Evolutionary conservation across 106 monocot genomes (phyloP).

Genomic region (Phalaenopsis equestris): DNA sequence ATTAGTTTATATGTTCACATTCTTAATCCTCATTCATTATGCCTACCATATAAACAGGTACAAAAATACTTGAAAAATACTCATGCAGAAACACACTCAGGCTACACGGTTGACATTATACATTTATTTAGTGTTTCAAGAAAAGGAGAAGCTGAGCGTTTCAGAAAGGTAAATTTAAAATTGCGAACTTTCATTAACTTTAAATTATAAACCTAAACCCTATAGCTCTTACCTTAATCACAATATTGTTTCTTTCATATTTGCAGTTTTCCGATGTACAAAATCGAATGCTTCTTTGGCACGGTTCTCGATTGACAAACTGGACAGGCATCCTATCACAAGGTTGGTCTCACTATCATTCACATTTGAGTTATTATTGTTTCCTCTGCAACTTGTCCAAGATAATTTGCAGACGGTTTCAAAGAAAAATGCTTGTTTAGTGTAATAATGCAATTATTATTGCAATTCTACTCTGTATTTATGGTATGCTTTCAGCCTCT

Average conservation of each 20-base stretch:
- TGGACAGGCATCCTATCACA: conserved; percentile 98
- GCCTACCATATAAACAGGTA: conserved; percentile 33
- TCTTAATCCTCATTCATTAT: background rate
- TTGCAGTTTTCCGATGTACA: conserved; percentile 56
- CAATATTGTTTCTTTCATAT: conserved; percentile 12
- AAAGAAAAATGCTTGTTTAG: too few species aligned
- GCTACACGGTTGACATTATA: conserved; percentile 57
- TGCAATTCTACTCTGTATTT: background rate
- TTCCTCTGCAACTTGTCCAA: background rate
- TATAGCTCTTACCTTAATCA: background rate
- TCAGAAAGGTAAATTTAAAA: conserved; percentile 45
- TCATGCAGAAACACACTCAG: conserved; percentile 81
- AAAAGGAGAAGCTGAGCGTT: conserved; percentile 53
- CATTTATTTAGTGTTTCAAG: conserved; percentile 70
- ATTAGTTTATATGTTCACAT: background rate
- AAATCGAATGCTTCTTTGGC: conserved; percentile 98
- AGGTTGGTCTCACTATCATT: conserved; percentile 29
- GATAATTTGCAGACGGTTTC: background rate
- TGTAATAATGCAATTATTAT: background rate
- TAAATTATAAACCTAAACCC: background rate
- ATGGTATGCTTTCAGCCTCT: background rate
- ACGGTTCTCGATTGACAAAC: conserved; percentile 90
- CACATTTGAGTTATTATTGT: background rate
- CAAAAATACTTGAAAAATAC: conserved; percentile 77
- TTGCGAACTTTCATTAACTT: background rate